Percentiles rank a stretch among this genome's conserved stretches.
These are phyloP conservation scores for Neodidymelliopsis sp. DNA, from an alignment of 2,329 filamentous ascomycete species.

Conservation along the genomic window DNA sequence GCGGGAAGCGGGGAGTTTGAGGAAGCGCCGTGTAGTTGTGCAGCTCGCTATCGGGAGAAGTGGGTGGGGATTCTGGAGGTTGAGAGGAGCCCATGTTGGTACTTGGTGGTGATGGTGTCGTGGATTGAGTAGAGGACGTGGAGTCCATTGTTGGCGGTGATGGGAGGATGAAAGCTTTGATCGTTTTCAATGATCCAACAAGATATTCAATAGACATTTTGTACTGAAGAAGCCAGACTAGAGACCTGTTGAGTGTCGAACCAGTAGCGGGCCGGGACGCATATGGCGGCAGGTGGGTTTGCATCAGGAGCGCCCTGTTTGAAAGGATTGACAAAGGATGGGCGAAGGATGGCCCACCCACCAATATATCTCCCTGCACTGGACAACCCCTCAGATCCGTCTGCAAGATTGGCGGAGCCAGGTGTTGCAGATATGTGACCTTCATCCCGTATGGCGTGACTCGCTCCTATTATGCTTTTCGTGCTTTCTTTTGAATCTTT, in stretches of 20 bases:
- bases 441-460: neutral
- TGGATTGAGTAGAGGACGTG: conserved; percentile 1
- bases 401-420: too few species aligned
- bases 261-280: too few species aligned
- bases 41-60: conserved; percentile 2
- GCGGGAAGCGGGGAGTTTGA: conserved; percentile 5
- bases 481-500: conserved; percentile 1
- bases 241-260: too few species aligned
- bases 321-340: conserved; percentile 3
- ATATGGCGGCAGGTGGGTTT: neutral
- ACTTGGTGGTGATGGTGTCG: neutral
- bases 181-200: too few species aligned
- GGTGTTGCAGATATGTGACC: too few species aligned
- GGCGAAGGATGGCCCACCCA: neutral
- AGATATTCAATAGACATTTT: too few species aligned
- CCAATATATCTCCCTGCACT: neutral
- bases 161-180: too few species aligned
- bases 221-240: too few species aligned
- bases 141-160: neutral
- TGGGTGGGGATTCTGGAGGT: conserved; percentile 3
- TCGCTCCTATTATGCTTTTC: neutral
- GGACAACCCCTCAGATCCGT: too few species aligned
- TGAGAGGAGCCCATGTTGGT: neutral
- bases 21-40: neutral
- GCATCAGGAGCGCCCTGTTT: conserved; percentile 9